phyloP scores from a whole-genome alignment of 805 yeast species.

The Saturnispora kantuleensis region DNA sequence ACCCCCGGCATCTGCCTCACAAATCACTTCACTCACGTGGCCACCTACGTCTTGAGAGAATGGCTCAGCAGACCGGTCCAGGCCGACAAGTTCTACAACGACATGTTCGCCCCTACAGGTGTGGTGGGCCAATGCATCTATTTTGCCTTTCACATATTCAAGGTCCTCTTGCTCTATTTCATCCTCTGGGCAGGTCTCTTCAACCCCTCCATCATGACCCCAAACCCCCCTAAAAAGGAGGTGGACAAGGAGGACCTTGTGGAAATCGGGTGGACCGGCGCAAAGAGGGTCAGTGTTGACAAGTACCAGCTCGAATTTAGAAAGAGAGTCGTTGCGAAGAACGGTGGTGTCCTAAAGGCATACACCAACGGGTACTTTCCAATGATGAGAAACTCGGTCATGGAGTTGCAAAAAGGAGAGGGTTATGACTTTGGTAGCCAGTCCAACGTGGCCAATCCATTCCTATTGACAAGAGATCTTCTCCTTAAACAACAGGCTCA shows the following conservation, averaged over 20 bases:
- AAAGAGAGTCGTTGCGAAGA: slow-evolving; percentile 48
- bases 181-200: slow-evolving; percentile 59
- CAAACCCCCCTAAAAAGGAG: slow-evolving; percentile 4
- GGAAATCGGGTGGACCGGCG: slow-evolving; percentile 89
- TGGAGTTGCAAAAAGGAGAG: slow-evolving; percentile 63
- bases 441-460: slow-evolving; percentile 22
- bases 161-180: slow-evolving; percentile 45
- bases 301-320: slow-evolving; percentile 66
- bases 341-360: slow-evolving; percentile 72
- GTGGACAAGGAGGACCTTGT: slow-evolving; percentile 46
- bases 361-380: slow-evolving; percentile 62
- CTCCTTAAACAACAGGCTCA: slow-evolving; percentile 15
- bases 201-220: slow-evolving; percentile 43
- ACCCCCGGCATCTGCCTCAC: slow-evolving; percentile 87
- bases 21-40: slow-evolving; percentile 36
- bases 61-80: slow-evolving; percentile 32
- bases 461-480: slow-evolving; percentile 24
- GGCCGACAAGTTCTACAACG: slow-evolving; percentile 40
- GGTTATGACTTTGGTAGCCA: slow-evolving; percentile 44
- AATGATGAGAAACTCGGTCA: slow-evolving; percentile 47
- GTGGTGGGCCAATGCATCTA: slow-evolving; percentile 51
- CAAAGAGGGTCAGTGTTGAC: slow-evolving; percentile 59
- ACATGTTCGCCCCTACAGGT: slow-evolving; percentile 33
- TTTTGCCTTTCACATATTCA: slow-evolving; percentile 62
- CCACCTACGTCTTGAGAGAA: slow-evolving; percentile 21